Evolutionary conservation across 768 basidiomycete genomes (phyloP), one percentile per base, ranked within the genome.

Genomic region (Tulasnella sp.): DNA sequence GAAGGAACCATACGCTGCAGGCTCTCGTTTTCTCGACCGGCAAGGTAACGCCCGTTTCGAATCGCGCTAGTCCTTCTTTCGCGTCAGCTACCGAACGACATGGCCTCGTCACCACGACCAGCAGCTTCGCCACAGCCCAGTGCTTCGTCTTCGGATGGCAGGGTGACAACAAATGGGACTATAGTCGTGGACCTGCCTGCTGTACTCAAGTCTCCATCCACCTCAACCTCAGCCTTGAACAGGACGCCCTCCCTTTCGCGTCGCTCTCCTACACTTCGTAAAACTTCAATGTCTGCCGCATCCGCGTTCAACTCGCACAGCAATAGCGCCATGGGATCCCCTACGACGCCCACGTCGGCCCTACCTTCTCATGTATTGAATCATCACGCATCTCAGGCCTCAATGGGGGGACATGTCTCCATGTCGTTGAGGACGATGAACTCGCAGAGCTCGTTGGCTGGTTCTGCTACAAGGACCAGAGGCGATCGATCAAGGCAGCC

Each of bases 381-480:
- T 22, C 54, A 56, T 25, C 54, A 56, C 45, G 43, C 44, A 15
- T 58, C 56, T 5, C 56, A 48, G 43, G 46, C 34, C 7, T 38
- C 34, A 15, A 38, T 38, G 34, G 34, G 34, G 34, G 34, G 34
- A 38, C 34, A 38, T 38, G 15, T 15, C 7, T 41, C 31, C 7
- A 46, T 22, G 17, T 49, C 56, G 8, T 31, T 58, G 8, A 58
- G 48, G 49, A 60, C 30, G 21, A 60, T 46, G 44, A 55, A 44
- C 25, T 52, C 60, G 10, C 52, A 46, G 25, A 29, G 3, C 12
- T 49, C 43, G 19, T 38, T 31, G 9, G 44, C 29, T 17, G 46
- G 56, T 8, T 11, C 48, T 2, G 44, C 56, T 10, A 58, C 56
- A 4, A 55, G 53, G 42, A 55, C 31, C 24, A 44, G 27, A n/a